Percentiles rank a stretch among this genome's conserved stretches.
Conservation (phyloP, 768 basidiomycete species). For the Phylloporus sp. region DNA sequence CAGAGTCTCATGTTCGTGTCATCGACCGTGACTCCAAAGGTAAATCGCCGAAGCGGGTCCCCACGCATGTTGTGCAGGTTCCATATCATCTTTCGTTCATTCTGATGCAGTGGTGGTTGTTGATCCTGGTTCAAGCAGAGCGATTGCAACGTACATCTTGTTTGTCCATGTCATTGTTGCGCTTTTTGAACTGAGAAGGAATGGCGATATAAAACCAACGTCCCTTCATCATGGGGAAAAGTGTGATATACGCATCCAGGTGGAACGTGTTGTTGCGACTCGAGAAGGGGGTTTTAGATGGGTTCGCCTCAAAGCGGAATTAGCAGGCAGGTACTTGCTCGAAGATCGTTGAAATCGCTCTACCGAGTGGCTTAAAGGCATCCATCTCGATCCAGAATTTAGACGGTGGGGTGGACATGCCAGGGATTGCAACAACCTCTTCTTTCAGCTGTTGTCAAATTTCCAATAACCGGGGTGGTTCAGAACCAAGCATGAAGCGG, state of each 20-base stretch:
- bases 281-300: no score
- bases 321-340: no score
- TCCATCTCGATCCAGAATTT: no score
- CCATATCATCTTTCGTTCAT: slow-evolving; percentile 24
- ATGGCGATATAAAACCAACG: slow-evolving; percentile 11
- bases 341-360: no score
- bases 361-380: no score
- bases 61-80: slow-evolving; percentile 24
- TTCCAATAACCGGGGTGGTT: no score
- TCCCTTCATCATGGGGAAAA: fast-evolving
- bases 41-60: slow-evolving; percentile 24
- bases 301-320: no score
- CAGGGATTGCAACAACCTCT: no score
- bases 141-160: neutral
- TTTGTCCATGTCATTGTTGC: no score
- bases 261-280: slow-evolving; percentile 7
- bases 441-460: no score
- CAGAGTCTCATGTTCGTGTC: slow-evolving; percentile 25
- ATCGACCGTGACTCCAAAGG: slow-evolving; percentile 28
- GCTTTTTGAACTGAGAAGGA: slow-evolving; percentile 9
- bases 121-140: neutral
- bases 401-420: no score
- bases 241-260: neutral
- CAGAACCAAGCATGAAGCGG: no score
- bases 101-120: slow-evolving; percentile 5